Evolutionary conservation across 129 eudicot species (phyloP).

Genomic region (Cynara cardunculus): DNA sequence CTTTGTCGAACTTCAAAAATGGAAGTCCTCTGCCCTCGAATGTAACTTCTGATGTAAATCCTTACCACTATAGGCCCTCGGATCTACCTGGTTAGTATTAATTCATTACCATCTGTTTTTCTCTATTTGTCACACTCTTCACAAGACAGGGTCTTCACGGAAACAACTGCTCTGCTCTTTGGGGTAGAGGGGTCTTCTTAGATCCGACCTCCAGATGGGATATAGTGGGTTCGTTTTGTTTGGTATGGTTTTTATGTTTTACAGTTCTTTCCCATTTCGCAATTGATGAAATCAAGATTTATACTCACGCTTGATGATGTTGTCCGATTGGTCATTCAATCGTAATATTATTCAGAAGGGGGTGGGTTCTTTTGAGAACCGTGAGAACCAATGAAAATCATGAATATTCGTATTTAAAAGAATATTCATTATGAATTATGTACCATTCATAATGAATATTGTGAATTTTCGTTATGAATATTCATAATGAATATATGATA

Average conservation of each 20-base stretch:
- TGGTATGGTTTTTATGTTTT: neutral
- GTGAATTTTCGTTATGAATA: neutral
- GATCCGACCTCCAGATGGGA: neutral
- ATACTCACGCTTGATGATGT: neutral
- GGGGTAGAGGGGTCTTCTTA: neutral
- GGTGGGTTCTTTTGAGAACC: neutral
- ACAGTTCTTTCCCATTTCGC: neutral
- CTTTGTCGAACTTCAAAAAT: slow-evolving; percentile 18
- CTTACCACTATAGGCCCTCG: slow-evolving; percentile 52
- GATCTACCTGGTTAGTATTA: slow-evolving; percentile 57
- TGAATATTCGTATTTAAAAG: neutral
- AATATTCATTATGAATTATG: neutral
- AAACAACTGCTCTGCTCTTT: neutral
- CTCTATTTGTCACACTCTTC: neutral
- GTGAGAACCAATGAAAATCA: neutral
- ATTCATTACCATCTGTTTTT: neutral
- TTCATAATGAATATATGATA: no score
- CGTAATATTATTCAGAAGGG: neutral
- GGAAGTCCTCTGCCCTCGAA: slow-evolving; percentile 42
- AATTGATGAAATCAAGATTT: neutral
- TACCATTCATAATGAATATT: neutral
- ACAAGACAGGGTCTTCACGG: neutral
- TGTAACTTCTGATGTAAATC: slow-evolving; percentile 51
- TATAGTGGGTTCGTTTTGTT: no score
- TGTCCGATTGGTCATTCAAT: neutral